These are phyloP conservation scores for Populus alba DNA, from an alignment of 345 rosid species.

Conservation along the genomic window DNA sequence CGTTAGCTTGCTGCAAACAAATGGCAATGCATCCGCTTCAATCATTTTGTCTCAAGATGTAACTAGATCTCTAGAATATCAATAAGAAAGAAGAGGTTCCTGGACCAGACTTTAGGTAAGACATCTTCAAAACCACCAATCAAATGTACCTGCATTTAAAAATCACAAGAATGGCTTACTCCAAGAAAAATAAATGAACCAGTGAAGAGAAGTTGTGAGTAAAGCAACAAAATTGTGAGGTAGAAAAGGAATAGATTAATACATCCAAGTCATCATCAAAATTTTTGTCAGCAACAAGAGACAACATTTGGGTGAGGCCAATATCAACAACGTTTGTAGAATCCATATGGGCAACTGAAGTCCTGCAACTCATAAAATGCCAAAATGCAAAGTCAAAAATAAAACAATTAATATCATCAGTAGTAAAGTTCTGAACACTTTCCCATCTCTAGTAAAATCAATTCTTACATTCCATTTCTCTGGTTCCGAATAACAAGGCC, in stretches of 20 bases:
- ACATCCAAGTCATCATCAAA: constrained; percentile 66
- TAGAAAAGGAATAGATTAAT: constrained; percentile 9
- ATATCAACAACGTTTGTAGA: constrained; percentile 53
- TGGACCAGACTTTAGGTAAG: constrained; percentile 45
- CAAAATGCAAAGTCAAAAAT: background rate
- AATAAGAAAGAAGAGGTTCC: constrained; percentile 19
- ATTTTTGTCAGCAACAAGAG: constrained; percentile 36
- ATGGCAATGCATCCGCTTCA: constrained; percentile 29
- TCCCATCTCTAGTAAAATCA: background rate
- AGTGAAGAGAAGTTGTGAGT: background rate
- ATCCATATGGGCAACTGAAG: constrained; percentile 85
- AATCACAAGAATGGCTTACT: background rate
- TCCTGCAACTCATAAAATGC: constrained; percentile 45
- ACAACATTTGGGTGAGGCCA: constrained; percentile 73
- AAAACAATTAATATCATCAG: background rate
- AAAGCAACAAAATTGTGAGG: background rate
- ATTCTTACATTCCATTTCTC: constrained; percentile 63
- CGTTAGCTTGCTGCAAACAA: constrained; percentile 52
- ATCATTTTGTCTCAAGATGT: constrained; percentile 19
- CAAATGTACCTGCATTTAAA: constrained; percentile 68
- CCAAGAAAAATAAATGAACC: background rate
- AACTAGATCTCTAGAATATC: constrained; percentile 18
- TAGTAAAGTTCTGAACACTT: background rate
- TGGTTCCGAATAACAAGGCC: constrained; percentile 72
- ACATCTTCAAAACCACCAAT: constrained; percentile 83